These are phyloP conservation scores for Aspergillus hancockii DNA, from an alignment of 495 filamentous ascomycete genomes.

Conservation along the genomic window DNA sequence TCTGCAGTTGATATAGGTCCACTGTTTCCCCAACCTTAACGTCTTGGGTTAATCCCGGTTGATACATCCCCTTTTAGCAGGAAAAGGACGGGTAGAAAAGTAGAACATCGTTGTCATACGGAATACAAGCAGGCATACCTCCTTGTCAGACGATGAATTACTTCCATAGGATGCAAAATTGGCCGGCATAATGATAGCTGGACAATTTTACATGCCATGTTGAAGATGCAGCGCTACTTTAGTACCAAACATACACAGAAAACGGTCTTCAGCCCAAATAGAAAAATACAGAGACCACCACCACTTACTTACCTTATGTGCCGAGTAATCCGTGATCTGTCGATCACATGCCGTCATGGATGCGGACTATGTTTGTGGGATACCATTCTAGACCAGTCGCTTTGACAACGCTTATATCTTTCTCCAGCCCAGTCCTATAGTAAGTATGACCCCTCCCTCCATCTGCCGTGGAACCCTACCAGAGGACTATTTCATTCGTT, in stretches of 20 bases:
- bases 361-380: background rate
- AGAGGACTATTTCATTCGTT: background rate
- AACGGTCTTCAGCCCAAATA: background rate
- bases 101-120: background rate
- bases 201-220: background rate
- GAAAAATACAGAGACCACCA: background rate
- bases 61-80: background rate
- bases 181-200: background rate
- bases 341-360: background rate
- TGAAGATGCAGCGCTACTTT: background rate
- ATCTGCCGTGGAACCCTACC: background rate
- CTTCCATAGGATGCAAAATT: background rate
- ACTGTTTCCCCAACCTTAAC: background rate
- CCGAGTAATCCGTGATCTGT: background rate
- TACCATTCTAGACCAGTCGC: background rate
- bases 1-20: constrained; percentile 1
- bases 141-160: background rate
- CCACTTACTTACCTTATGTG: background rate
- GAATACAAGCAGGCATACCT: too few species aligned
- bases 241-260: background rate
- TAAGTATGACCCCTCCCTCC: background rate
- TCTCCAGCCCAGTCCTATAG: too few species aligned
- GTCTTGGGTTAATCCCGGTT: background rate
- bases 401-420: background rate
- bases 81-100: background rate